phyloP scores from a whole-genome alignment of 1,284 basidiomycete genomes.

The Apiotrichum domesticum region DNA sequence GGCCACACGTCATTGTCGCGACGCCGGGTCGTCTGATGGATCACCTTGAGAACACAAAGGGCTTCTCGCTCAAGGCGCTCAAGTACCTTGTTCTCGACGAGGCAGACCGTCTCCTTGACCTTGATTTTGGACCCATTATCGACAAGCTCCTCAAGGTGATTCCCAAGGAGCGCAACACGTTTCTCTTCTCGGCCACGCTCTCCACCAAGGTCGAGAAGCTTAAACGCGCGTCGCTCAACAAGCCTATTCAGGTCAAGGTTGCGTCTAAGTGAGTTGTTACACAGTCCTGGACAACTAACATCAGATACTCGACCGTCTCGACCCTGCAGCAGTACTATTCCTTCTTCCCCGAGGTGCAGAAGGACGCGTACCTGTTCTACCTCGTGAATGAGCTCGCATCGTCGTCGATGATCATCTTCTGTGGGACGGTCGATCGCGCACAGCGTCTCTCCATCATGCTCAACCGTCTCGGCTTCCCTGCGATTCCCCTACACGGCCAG shows the following conservation, averaged over 20 bases:
- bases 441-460: constrained; percentile 84
- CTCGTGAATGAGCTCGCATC: constrained; percentile 83
- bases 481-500: constrained; percentile 93
- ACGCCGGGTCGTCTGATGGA: constrained; percentile 93
- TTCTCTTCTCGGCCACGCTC: constrained; percentile 99
- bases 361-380: constrained; percentile 87
- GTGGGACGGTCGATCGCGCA: constrained; percentile 89
- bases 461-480: constrained; percentile 85
- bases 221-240: constrained; percentile 88
- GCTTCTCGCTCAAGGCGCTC: constrained; percentile 80
- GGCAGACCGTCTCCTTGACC: constrained; percentile 91
- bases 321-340: constrained; percentile 95
- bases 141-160: constrained; percentile 96
- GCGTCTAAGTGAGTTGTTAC: constrained; percentile 71
- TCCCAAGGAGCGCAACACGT: constrained; percentile 90
- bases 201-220: constrained; percentile 97
- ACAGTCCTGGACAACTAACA: background rate
- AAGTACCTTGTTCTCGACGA: constrained; percentile 96
- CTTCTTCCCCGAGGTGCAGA: constrained; percentile 85
- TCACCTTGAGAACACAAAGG: constrained; percentile 97
- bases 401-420: constrained; percentile 94
- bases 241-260: constrained; percentile 92
- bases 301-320: constrained; percentile 91
- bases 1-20: constrained; percentile 91
- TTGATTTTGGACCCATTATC: constrained; percentile 96